These are phyloP conservation scores for Anthoceros angustus DNA, from an alignment of 225 moss, liverwort and hornwort species.

Conservation along the genomic window DNA sequence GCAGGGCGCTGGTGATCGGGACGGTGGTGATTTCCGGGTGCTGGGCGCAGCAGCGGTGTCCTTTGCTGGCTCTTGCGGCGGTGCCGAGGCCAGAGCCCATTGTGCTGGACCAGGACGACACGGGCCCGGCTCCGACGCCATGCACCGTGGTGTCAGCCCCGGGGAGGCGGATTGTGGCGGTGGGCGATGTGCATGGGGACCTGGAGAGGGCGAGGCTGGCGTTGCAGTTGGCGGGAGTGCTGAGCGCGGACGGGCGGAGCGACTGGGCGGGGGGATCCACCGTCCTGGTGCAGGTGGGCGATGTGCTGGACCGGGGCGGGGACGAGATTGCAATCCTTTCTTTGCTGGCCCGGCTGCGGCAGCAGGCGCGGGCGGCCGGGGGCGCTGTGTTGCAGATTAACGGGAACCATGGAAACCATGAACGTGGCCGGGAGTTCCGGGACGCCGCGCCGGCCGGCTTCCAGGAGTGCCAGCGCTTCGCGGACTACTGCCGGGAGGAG, in stretches of 20 bases:
- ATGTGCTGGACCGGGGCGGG: slow-evolving; percentile 80
- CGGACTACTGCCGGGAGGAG: slow-evolving; percentile 58
- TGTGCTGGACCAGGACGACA: background rate
- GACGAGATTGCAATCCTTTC: slow-evolving; percentile 96
- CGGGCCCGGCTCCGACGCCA: background rate
- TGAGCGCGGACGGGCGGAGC: slow-evolving; percentile 64
- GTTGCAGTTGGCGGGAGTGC: slow-evolving; percentile 62
- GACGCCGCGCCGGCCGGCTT: slow-evolving; percentile 73
- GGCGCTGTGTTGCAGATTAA: slow-evolving; percentile 99
- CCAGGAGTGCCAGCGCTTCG: slow-evolving; percentile 58
- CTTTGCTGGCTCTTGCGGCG: background rate
- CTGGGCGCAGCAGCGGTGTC: background rate
- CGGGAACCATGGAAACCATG: slow-evolving; percentile 96
- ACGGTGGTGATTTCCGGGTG: background rate
- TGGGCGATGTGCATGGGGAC: slow-evolving; percentile 94
- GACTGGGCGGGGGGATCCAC: slow-evolving; percentile 74
- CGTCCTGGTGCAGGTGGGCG: slow-evolving; percentile 87
- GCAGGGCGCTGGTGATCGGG: slow-evolving; percentile 4
- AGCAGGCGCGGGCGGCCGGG: slow-evolving; percentile 71
- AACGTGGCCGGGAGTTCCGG: slow-evolving; percentile 84
- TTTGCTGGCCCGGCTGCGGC: slow-evolving; percentile 56
- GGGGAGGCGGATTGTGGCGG: slow-evolving; percentile 10
- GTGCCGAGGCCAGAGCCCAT: background rate
- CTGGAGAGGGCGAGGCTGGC: slow-evolving; percentile 54
- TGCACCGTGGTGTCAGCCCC: background rate